Base-by-base conservation (phyloP, 2,329 filamentous ascomycete species). In the Diaporthe destruens region DNA sequence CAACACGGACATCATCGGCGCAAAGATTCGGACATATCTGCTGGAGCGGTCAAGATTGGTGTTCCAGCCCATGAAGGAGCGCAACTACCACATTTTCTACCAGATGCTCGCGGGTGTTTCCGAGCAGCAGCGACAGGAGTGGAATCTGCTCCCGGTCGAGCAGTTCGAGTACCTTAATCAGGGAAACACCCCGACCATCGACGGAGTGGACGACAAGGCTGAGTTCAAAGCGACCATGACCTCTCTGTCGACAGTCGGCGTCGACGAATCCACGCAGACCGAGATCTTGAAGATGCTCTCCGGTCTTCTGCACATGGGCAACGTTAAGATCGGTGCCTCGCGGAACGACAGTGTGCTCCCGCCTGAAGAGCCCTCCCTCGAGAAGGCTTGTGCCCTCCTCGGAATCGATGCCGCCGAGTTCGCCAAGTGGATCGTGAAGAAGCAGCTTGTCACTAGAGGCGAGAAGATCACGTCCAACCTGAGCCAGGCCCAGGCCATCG, bases 31-130 rank as follows among this genome's bases (percentile, higher is more conserved):
- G 78, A 98, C 95, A 71, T 99, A 99, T 80, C 87, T 99, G 76
- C 87, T 99, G 56, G 96, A 99, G 83, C 93, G 96, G 74, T 98
- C 96, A 75, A 92, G 96, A 85, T 87, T 99, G 78, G 96, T 98
- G 23, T 99, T 98, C 83, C 96, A 99, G 81, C 96, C 96, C 54
- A 86, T 98, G 75, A 98, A 98, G 85, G 96, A 99, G 86, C 90
- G 96, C 77, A 99, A 99, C 82, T 99, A 99, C 84, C 96, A 99
- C 83, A 96, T 99, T 79, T 99, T 99, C 85, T 99, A 99, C 83
- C 96, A 99, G 83, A 89, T 99, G 67, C 92, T 98, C 57, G 95
- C 95, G 65, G 96, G 97, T 80, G 93, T 95, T n/a, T 91, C 94
- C 2, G 94, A 97, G 42, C 87, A 90, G 75, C 92, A 98, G 83